Base-by-base conservation (phyloP, 805 yeast genomes). In the Candida golubevii region DNA sequence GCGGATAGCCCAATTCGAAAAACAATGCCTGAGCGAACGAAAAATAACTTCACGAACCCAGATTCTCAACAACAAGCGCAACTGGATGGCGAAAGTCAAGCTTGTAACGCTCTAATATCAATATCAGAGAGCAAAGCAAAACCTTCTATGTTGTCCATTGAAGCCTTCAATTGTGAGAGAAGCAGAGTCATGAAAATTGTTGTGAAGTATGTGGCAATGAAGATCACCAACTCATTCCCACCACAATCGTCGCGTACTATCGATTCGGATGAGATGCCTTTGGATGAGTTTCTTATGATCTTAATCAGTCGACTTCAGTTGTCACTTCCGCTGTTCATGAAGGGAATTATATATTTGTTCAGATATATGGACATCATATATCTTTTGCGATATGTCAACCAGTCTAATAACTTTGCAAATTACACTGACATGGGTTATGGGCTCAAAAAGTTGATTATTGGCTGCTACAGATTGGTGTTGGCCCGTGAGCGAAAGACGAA, bases 361-460 rank as follows among this genome's bases (percentile, higher is more conserved):
- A 60, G 76, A 42, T 71, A 71, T 52, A 71, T 71, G 75, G 75
- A 71, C 50, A 68, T 71, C 36, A 65, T 71, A 40, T 71, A 71
- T 54, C 61, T 71, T 44, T 64, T 71, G 47, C 56, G 76, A 42
- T 71, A 71, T 49, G 63, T 71, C 45, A 71, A 71, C 48, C 76
- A 71, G 51, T 65, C 73, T 27, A 71, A 71, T 49, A 71, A 71
- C 48, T 67, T 62, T 46, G 74, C 71, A 29, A 68, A 66, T 51
- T 68, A 66, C 53, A 69, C 62, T 36, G 72, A 66, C 29, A 71
- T 71, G 76, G 74, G 68, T 30, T 70, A 65, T 53, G 66, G 65
- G 23, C 58, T 70, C 40, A 65, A 62, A 49, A 67, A 69, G 47
- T 64, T 71, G 49, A 64, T 71, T 35, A 55, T 70, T 33, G 76